Evolutionary conservation across 768 basidiomycete genomes (phyloP).

Genomic region (Botryobasidium botryosum): DNA sequence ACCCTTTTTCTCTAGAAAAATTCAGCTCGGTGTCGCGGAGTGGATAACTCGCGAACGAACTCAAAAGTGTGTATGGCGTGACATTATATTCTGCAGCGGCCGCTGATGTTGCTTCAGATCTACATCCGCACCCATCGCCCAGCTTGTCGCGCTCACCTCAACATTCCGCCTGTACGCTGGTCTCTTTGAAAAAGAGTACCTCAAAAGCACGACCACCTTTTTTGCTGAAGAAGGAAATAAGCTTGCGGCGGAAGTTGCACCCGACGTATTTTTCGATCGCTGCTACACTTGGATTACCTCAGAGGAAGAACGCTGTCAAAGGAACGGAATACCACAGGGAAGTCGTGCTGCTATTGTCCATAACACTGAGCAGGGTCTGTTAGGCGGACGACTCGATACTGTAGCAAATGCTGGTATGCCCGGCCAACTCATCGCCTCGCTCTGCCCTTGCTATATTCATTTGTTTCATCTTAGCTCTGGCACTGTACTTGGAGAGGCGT

Average conservation of each 20-base stretch:
- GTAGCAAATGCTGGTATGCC: neutral
- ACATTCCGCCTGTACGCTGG: too few species aligned
- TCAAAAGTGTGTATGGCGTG: neutral
- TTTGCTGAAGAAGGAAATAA: too few species aligned
- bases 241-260: too few species aligned
- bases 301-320: neutral
- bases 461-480: constrained; percentile 30
- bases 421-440: neutral
- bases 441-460: neutral
- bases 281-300: neutral
- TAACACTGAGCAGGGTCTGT: neutral
- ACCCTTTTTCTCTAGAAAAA: constrained; percentile 24
- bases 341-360: neutral
- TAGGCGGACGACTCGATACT: neutral
- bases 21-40: constrained; percentile 17
- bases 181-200: too few species aligned
- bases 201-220: too few species aligned
- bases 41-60: neutral
- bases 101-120: too few species aligned
- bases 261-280: neutral
- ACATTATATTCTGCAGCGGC: neutral
- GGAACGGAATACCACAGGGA: neutral
- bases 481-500: constrained; percentile 26
- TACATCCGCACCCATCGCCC: too few species aligned
- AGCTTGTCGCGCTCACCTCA: too few species aligned